A percentile compares a stretch with the other conserved stretches of the same genome.
Conservation (phyloP, 345 rosid genomes). For the Erucastrum elatum region DNA sequence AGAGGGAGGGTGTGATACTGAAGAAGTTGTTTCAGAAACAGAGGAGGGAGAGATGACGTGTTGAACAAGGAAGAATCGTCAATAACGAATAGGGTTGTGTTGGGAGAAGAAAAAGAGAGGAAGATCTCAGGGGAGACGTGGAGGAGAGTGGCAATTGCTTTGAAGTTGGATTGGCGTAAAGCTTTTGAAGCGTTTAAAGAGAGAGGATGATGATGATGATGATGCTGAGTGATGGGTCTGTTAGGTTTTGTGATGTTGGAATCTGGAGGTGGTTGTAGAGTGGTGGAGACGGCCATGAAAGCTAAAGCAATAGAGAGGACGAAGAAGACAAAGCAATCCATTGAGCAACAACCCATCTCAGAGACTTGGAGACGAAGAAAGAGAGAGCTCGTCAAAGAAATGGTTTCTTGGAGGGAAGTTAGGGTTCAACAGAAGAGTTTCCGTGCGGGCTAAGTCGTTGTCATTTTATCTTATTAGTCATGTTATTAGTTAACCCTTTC, state of each 20-base stretch:
- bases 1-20: too few species aligned
- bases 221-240: conserved; percentile 31
- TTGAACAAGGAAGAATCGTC: too few species aligned
- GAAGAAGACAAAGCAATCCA: conserved; percentile 56
- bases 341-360: conserved; percentile 32
- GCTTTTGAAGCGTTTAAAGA: conserved; percentile 54
- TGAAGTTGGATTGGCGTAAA: conserved; percentile 60
- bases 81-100: too few species aligned
- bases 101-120: conserved; percentile 52
- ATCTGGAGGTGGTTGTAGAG: conserved; percentile 43
- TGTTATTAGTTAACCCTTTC: too few species aligned
- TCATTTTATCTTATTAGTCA: too few species aligned
- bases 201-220: conserved; percentile 35
- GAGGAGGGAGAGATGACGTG: too few species aligned
- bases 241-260: conserved; percentile 3
- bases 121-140: conserved; percentile 59
- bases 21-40: too few species aligned
- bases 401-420: too few species aligned
- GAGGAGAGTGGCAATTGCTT: conserved; percentile 59
- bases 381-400: too few species aligned
- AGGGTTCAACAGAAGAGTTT: too few species aligned
- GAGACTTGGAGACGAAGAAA: not conserved
- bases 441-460: too few species aligned
- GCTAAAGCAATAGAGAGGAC: conserved; percentile 58
- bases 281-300: conserved; percentile 62